Evolutionary conservation across 2,329 filamentous ascomycete genomes (phyloP).

Genomic region (Alternaria brassicae): DNA sequence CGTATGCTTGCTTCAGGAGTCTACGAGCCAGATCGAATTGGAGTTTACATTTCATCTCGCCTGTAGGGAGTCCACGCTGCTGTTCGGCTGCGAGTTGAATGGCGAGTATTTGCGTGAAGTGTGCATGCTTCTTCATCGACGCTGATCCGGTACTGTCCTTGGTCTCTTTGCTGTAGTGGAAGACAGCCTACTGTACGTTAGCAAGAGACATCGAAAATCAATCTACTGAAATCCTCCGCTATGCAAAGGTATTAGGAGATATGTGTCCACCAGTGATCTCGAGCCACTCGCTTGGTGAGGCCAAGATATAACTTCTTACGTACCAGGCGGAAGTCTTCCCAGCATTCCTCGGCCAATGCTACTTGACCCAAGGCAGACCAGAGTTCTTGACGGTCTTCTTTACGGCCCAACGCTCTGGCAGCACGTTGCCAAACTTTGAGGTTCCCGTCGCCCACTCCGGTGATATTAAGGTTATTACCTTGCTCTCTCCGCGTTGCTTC

Average conservation of each 20-base stretch:
- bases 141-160: constrained; percentile 14
- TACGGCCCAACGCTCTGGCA: constrained; percentile 32
- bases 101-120: constrained; percentile 40
- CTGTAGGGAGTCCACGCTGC: constrained; percentile 19
- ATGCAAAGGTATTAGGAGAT: neutral
- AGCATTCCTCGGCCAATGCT: constrained; percentile 42
- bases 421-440: constrained; percentile 41
- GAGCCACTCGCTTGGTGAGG: neutral
- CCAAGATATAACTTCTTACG: constrained; percentile 6
- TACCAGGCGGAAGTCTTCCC: constrained; percentile 47
- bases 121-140: constrained; percentile 31
- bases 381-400: constrained; percentile 32
- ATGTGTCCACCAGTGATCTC: neutral
- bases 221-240: neutral
- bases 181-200: constrained; percentile 36
- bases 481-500: constrained; percentile 25
- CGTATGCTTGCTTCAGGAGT: constrained; percentile 38
- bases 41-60: constrained; percentile 27
- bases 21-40: constrained; percentile 32
- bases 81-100: constrained; percentile 39
- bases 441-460: constrained; percentile 28
- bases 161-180: constrained; percentile 38
- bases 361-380: constrained; percentile 38
- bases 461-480: constrained; percentile 2
- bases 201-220: neutral